Evolutionary conservation across 1,284 basidiomycete genomes (phyloP).

Genomic region (Agaricales sp.): DNA sequence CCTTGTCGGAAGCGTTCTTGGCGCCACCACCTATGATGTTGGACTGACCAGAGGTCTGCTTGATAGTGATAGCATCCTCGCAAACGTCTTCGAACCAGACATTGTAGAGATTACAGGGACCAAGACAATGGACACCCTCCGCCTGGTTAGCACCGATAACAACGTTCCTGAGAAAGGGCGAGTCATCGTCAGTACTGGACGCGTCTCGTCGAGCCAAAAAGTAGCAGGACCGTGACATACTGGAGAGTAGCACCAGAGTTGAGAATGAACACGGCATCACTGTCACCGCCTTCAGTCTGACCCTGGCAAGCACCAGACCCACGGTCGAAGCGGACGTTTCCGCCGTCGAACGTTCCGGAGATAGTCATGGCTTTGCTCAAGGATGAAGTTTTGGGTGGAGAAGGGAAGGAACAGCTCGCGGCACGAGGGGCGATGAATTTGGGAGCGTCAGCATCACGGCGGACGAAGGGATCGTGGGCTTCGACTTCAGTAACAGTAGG

Average conservation of each 20-base stretch:
- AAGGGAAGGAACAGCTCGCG: neutral
- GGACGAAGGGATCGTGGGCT: no score
- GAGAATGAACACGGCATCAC: neutral
- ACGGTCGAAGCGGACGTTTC: constrained; percentile 2
- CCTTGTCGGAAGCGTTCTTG: constrained; percentile 2
- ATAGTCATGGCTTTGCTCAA: neutral
- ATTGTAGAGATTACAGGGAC: constrained; percentile 1
- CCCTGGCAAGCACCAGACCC: constrained; percentile 4
- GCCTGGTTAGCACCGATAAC: constrained; percentile 4
- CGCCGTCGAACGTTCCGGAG: neutral
- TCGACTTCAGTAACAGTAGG: neutral
- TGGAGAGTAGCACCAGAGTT: neutral
- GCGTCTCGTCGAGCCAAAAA: neutral
- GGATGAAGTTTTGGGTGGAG: neutral
- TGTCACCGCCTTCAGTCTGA: constrained; percentile 3
- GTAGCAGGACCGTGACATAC: neutral
- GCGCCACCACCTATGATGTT: neutral
- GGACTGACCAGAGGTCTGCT: neutral
- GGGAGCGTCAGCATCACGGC: no score
- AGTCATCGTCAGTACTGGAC: neutral
- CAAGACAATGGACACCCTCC: constrained; percentile 4
- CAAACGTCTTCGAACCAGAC: constrained; percentile 7
- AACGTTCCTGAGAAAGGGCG: constrained; percentile 1
- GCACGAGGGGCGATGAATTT: neutral
- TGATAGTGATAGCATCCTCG: constrained; percentile 3